A percentile compares a stretch with the other conserved stretches of the same genome.
Evolutionary conservation across 2,329 filamentous ascomycete species (phyloP).

Genomic region (Elsinoe necatrix): DNA sequence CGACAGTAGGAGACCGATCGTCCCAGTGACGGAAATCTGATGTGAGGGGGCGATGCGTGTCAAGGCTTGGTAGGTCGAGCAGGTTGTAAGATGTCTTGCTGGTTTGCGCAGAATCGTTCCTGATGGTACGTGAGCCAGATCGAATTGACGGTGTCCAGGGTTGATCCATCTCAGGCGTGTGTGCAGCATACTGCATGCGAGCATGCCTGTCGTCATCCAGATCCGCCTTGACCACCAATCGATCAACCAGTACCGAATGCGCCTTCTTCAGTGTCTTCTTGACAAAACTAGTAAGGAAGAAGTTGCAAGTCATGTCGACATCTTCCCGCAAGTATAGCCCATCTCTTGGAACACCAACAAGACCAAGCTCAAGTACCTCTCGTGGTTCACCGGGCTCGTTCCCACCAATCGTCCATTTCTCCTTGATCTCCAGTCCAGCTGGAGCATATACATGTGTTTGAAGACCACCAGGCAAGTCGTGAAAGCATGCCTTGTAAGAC

Average conservation of each 20-base stretch:
- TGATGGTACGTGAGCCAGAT: conserved; percentile 1
- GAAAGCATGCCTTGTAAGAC: conserved; percentile 71
- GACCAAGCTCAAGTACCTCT: conserved; percentile 52
- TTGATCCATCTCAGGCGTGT: neutral
- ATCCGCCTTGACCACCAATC: conserved; percentile 20
- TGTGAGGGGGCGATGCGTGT: neutral
- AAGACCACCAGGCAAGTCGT: conserved; percentile 62
- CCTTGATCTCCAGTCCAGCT: conserved; percentile 68
- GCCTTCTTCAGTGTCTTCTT: conserved; percentile 74
- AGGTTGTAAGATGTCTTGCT: conserved; percentile 5
- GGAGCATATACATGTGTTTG: conserved; percentile 81
- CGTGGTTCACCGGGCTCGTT: conserved; percentile 60
- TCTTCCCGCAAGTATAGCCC: conserved; percentile 81
- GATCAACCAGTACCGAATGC: conserved; percentile 60
- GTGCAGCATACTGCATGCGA: conserved; percentile 12
- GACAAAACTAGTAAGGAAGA: conserved; percentile 67
- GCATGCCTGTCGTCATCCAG: conserved; percentile 18
- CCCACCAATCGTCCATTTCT: conserved; percentile 69
- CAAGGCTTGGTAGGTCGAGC: neutral
- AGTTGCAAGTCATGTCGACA: conserved; percentile 71
- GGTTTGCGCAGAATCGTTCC: conserved; percentile 6
- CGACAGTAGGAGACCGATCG: neutral
- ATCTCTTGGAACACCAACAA: conserved; percentile 50
- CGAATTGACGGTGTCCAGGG: conserved; percentile 7
- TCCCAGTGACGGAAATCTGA: conserved; percentile 1